Evolutionary conservation across 257 asterid species (phyloP).

Genomic region (Hygrophila difformis): DNA sequence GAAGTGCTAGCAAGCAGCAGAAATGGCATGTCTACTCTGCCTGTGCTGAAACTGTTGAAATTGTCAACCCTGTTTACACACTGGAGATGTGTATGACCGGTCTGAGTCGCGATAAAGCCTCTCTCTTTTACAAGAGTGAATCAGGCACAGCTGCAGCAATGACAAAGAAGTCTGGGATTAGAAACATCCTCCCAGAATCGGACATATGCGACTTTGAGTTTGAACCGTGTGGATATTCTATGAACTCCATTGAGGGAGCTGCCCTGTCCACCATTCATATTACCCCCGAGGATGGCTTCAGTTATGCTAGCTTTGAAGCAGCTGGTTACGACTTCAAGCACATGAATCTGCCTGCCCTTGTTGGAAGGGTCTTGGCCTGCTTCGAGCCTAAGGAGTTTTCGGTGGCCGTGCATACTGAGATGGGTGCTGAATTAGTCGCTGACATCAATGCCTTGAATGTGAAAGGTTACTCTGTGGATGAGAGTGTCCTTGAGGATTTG

Average conservation of each 20-base stretch:
- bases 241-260: constrained; percentile 32
- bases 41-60: constrained; percentile 15
- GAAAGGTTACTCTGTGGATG: background rate
- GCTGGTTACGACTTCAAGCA: constrained; percentile 26
- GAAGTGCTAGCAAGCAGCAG: constrained; percentile 13
- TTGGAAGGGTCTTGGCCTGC: constrained; percentile 21
- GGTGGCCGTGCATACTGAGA: constrained; percentile 23
- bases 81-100: constrained; percentile 38
- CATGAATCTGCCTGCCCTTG: constrained; percentile 8
- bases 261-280: constrained; percentile 30
- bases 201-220: constrained; percentile 31
- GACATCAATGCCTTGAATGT: background rate
- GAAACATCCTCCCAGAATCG: constrained; percentile 28
- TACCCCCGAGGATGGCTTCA: constrained; percentile 36
- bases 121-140: constrained; percentile 25
- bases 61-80: constrained; percentile 20
- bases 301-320: constrained; percentile 38
- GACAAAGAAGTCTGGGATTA: constrained; percentile 24
- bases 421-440: background rate
- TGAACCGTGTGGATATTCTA: constrained; percentile 36
- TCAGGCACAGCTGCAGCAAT: constrained; percentile 20
- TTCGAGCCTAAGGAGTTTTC: constrained; percentile 26
- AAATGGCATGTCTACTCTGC: constrained; percentile 30
- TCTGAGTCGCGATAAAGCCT: constrained; percentile 25
- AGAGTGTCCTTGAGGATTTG: background rate